Evolutionary conservation across 805 yeast genomes (phyloP).

Genomic region (Debaryomyces castellii): DNA sequence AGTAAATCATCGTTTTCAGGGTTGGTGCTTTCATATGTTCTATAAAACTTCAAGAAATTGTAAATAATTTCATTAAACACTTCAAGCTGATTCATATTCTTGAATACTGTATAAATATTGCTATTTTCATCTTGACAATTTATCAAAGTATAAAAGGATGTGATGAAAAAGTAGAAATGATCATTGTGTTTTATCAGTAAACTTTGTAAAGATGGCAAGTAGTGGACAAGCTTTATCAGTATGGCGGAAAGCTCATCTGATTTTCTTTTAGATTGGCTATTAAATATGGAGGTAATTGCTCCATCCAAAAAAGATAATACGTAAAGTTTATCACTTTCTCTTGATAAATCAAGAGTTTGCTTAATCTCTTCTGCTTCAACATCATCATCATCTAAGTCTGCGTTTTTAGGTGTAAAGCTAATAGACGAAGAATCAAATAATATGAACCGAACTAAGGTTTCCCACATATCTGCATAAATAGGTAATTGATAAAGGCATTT

Average conservation of each 20-base stretch:
- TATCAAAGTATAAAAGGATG: slow-evolving; percentile 25
- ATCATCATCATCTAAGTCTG: slow-evolving; percentile 11
- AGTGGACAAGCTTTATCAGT: slow-evolving; percentile 21
- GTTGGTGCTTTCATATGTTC: slow-evolving; percentile 7
- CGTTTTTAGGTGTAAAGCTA: slow-evolving; percentile 13
- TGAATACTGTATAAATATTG: slow-evolving; percentile 23
- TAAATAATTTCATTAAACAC: slow-evolving; percentile 27
- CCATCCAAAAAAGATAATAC: slow-evolving; percentile 45
- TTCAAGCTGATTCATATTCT: slow-evolving; percentile 20
- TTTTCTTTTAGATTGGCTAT: slow-evolving; percentile 19
- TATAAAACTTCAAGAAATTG: slow-evolving; percentile 22
- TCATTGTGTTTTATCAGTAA: slow-evolving; percentile 18
- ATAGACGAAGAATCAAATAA: slow-evolving; percentile 45
- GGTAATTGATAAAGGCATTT: slow-evolving; percentile 33
- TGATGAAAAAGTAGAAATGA: slow-evolving; percentile 20
- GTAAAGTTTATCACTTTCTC: slow-evolving; percentile 16
- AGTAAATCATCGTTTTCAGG: slow-evolving; percentile 6
- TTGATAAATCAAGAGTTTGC: slow-evolving; percentile 23
- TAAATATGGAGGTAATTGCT: slow-evolving; percentile 26
- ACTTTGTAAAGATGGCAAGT: slow-evolving; percentile 21
- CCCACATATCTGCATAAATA: slow-evolving; percentile 34
- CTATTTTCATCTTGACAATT: slow-evolving; percentile 9
- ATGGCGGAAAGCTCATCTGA: slow-evolving; percentile 10
- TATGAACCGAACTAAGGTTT: slow-evolving; percentile 39
- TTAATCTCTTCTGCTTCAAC: slow-evolving; percentile 29